Percentiles rank a stretch among this genome's conserved stretches.
phyloP scores from a whole-genome alignment of 2,329 filamentous ascomycete genomes.

The Xylaria sp. region DNA sequence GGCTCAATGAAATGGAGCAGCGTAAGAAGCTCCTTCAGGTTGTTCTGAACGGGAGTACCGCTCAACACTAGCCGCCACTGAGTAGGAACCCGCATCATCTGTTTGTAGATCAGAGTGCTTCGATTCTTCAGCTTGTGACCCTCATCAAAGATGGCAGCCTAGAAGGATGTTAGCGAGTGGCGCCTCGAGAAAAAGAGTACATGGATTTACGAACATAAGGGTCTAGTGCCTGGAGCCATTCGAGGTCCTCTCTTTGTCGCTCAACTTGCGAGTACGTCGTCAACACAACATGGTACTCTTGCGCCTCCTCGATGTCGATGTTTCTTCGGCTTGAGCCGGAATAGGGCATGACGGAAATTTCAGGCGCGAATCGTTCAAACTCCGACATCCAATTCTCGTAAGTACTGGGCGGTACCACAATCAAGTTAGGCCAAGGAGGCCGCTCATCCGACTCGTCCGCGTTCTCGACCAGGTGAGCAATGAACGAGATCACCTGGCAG shows the following conservation, averaged over 20 bases:
- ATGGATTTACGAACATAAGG: slow-evolving; percentile 42
- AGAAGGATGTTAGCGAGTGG: slow-evolving; percentile 10
- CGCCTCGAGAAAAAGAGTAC: neutral
- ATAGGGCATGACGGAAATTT: slow-evolving; percentile 72
- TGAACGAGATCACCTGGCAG: slow-evolving; percentile 90
- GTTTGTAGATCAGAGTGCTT: slow-evolving; percentile 77
- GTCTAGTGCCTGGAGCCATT: slow-evolving; percentile 51
- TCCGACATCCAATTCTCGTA: slow-evolving; percentile 95
- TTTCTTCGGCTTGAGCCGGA: slow-evolving; percentile 63
- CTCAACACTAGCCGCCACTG: slow-evolving; percentile 85
- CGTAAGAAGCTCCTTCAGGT: slow-evolving; percentile 87
- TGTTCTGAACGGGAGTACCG: slow-evolving; percentile 93
- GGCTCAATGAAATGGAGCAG: slow-evolving; percentile 95
- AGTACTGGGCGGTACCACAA: slow-evolving; percentile 91
- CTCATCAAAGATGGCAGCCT: slow-evolving; percentile 80
- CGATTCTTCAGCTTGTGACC: slow-evolving; percentile 92
- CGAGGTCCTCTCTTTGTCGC: slow-evolving; percentile 51
- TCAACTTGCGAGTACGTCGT: slow-evolving; percentile 64
- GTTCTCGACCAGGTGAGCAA: slow-evolving; percentile 78
- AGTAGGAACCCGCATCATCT: slow-evolving; percentile 75
- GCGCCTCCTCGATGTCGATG: slow-evolving; percentile 65
- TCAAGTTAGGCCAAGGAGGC: slow-evolving; percentile 71
- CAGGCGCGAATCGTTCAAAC: slow-evolving; percentile 83
- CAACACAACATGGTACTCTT: slow-evolving; percentile 65
- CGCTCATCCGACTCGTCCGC: slow-evolving; percentile 34